Percentiles rank a stretch among this genome's conserved stretches.
Conservation (phyloP, 805 yeast genomes). For the Wickerhamiella cacticola region DNA sequence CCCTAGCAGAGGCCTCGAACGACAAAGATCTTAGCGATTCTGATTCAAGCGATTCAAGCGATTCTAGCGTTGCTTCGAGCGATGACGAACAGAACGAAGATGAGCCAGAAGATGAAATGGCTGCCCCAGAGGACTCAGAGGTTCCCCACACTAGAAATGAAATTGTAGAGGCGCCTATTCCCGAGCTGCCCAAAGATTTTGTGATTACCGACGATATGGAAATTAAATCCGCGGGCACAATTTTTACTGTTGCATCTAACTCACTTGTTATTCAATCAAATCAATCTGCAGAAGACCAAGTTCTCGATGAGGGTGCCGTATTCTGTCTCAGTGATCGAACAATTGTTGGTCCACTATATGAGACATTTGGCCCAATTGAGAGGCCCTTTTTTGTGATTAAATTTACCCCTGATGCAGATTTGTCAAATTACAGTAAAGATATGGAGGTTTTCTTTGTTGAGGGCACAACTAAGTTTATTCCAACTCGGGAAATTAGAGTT, state of each 20-base stretch:
- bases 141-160: slow-evolving; percentile 78
- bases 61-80: slow-evolving; percentile 23
- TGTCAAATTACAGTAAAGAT: slow-evolving; percentile 40
- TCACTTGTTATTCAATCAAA: slow-evolving; percentile 61
- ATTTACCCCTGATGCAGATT: slow-evolving; percentile 41
- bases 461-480: slow-evolving; percentile 64
- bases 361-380: slow-evolving; percentile 80
- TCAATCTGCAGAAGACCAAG: slow-evolving; percentile 71
- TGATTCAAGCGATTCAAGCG: slow-evolving; percentile 5
- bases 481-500: slow-evolving; percentile 57
- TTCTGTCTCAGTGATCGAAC: slow-evolving; percentile 57
- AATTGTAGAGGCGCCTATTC: slow-evolving; percentile 52
- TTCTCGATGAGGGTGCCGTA: slow-evolving; percentile 65
- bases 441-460: slow-evolving; percentile 62
- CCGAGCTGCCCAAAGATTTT: slow-evolving; percentile 55
- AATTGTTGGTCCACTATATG: slow-evolving; percentile 66
- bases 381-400: slow-evolving; percentile 71
- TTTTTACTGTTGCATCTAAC: slow-evolving; percentile 57
- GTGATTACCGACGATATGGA: slow-evolving; percentile 46
- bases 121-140: slow-evolving; percentile 21
- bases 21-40: slow-evolving; percentile 21
- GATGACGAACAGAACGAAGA: slow-evolving; percentile 23
- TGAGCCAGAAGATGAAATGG: slow-evolving; percentile 22
- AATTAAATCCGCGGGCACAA: slow-evolving; percentile 58
- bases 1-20: slow-evolving; percentile 15